Evolutionary conservation across 805 yeast species (phyloP), one percentile per base, ranked within the genome.

Genomic region (Debaryomyces maramus): DNA sequence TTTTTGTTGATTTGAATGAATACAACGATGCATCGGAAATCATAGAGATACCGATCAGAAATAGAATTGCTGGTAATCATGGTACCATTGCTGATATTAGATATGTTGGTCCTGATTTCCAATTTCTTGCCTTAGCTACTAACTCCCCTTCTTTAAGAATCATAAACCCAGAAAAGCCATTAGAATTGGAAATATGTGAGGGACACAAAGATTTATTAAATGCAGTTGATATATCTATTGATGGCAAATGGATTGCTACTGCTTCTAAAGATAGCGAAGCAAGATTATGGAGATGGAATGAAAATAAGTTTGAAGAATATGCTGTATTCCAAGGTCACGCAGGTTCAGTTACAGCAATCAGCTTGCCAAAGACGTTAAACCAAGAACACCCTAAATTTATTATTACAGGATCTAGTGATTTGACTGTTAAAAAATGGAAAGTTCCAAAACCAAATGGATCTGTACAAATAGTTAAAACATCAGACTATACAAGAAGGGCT

Each of bases 41-140:
- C 6, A 23, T 35, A 6, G 44, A 39, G 20, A 57, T 85, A n/a
- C 72, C 74, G 14, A 56, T 76, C 2, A 52, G 61, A 6, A 70
- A 81, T 40, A 73, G 79, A 30, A 72, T 89, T 50, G 93, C 97
- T 0, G 97, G 97, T 50, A 89, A 89, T 61, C 96, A 91, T 63
- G 98, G 97, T 41, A 91, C 93, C 18, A 82, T 93, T 52, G 96
- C 97, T 2, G 98, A 91, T 58, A 75, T 89, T 67, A 78, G 80
- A 49, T 84, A 81, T 54, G 83, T 82, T 22, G 93, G 93, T 0
- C 87, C 88, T 6, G 56, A 70, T 17, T 57, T 67, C 21, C 58
- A 72, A 33, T 64, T 72, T 26, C 60, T 91, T 32, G 98, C 95
- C 4, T 61, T 93, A 48, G 97, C 98, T 2, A 91, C 98, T 3